Evolutionary conservation across 495 filamentous ascomycete species (phyloP), one percentile per base, ranked within the genome.

Genomic region (Mytilinidion resinicola): DNA sequence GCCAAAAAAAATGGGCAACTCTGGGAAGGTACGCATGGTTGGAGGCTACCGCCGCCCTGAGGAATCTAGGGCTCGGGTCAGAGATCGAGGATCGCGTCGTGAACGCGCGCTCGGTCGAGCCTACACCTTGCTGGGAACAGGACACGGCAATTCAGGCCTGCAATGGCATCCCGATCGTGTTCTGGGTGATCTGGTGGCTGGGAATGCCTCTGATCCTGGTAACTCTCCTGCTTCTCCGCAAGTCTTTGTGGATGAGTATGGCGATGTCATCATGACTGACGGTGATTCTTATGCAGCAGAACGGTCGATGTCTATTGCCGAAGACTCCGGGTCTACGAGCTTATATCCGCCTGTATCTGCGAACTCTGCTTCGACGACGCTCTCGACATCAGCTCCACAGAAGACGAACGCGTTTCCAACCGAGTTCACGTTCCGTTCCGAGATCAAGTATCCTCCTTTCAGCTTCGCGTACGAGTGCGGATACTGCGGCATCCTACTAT

Each of bases 391-490:
- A 21, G 46, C 46, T 30, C 46, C 46, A 30, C 46, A 49, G 12
- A 14, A 21, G 17, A 49, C 14, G 9, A 14, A 19, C 21, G 9
- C 46, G 8, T 49, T 49, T 30, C 21, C 46, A 30, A 20, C 15
- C 15, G 42, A 17, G 15, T 46, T 46, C 12, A 20, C 42, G 42
- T 20, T 30, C 25, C 25, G 25, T 30, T 30, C 25, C 25, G 25
- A 46, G 15, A 15, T 20, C 15, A 46, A 11, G 21, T 7, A 25
- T 14, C 33, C 46, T 12, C 46, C 46, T 21, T 49, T 49, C 21
- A 49, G 46, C 46, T 49, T 49, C 21, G 46, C 46, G 14, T 49
- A 49, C 21, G 46, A 49, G 21, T 49, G 46, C 19, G 33, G 19
- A 7, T 25, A 30, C 17, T 49, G 46, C 21, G 21, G 21, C 21